Base-by-base conservation (phyloP, 192 early-diverging fungal genomes). In the Coemansia sp. region DNA sequence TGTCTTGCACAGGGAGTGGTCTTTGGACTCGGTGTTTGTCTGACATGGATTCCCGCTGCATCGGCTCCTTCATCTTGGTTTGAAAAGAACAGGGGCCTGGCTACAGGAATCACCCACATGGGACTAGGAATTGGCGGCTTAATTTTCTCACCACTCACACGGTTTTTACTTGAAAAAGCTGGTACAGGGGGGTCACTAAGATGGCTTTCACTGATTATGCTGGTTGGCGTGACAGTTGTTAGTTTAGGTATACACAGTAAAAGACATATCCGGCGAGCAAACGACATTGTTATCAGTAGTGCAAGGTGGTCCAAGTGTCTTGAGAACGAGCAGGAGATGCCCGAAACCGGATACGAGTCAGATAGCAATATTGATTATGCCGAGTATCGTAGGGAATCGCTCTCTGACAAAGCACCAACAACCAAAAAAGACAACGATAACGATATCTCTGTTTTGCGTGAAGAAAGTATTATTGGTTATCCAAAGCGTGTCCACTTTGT, bases 41-140 rank as follows among this genome's bases (percentile, higher is more conserved):
- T 88, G 50, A 69, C 64, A 7, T 88, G 83, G 63, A 79, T 82
- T 34, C 77, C 85, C 2, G 79, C 79, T 0, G 71, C 86, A 1
- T 77, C 79, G 0, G 55, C 84, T 4, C 84, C 85, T 1, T 72
- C 80, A 1, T 84, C 87, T 40, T 88, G 81, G 82, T 88, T 85
- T 53, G 61, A 36, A n/a, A 78, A 68, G 35, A 68, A 72, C 26
- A 63, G 85, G 6, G 79, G 80, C 1, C 20, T 86, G 22, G 85
- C 80, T 8, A 85, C 84, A 5, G 86, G 86, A 0, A 60, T 87
- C 29, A 83, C 85, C 0, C 83, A 86, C 15, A 81, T 81, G 45
- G 87, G 87, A 0, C 58, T 82, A 10, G 87, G 87, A 1, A 65
- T 82, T 17, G 85, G 85, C 23, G 85, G 84, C 7, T 63, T 87